These are phyloP conservation scores for Otatea glauca DNA, from an alignment of 176 grass and related monocot genomes.

Conservation along the genomic window DNA sequence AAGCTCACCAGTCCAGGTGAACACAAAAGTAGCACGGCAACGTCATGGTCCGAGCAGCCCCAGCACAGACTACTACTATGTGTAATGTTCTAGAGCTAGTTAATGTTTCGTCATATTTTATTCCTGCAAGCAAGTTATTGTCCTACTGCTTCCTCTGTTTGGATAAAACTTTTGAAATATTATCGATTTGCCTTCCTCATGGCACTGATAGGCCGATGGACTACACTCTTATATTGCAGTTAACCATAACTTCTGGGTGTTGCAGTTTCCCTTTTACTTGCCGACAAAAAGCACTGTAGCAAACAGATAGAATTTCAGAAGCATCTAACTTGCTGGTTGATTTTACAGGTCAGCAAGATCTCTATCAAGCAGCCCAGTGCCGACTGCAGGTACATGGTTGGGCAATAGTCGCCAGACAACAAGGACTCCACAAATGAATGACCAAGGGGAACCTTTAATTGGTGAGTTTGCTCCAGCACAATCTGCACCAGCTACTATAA, in stretches of 20 bases:
- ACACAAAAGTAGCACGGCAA: constrained; percentile 33
- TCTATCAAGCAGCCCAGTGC: constrained; percentile 79
- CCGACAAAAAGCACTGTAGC: not conserved
- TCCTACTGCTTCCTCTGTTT: not conserved
- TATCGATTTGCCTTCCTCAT: constrained; percentile 36
- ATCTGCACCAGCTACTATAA: constrained; percentile 54
- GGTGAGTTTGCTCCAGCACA: constrained; percentile 36
- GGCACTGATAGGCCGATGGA: not conserved
- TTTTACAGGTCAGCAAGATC: constrained; percentile 89
- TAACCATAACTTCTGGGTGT: constrained; percentile 15
- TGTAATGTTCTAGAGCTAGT: constrained; percentile 58
- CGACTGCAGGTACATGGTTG: constrained; percentile 66
- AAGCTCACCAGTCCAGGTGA: constrained; percentile 82
- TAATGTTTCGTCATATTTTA: constrained; percentile 27
- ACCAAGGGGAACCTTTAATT: constrained; percentile 52
- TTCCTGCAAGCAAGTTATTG: constrained; percentile 18
- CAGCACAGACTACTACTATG: constrained; percentile 71
- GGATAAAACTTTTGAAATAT: not conserved
- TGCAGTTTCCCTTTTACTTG: constrained; percentile 9
- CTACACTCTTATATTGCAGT: not conserved
- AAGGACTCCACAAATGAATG: constrained; percentile 41
- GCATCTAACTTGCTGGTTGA: constrained; percentile 17
- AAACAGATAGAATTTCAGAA: constrained; percentile 33
- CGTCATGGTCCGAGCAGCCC: constrained; percentile 37
- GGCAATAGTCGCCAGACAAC: constrained; percentile 43